These are phyloP conservation scores for Coemansia sp. DNA, from an alignment of 192 early-diverging fungal species.

Conservation along the genomic window DNA sequence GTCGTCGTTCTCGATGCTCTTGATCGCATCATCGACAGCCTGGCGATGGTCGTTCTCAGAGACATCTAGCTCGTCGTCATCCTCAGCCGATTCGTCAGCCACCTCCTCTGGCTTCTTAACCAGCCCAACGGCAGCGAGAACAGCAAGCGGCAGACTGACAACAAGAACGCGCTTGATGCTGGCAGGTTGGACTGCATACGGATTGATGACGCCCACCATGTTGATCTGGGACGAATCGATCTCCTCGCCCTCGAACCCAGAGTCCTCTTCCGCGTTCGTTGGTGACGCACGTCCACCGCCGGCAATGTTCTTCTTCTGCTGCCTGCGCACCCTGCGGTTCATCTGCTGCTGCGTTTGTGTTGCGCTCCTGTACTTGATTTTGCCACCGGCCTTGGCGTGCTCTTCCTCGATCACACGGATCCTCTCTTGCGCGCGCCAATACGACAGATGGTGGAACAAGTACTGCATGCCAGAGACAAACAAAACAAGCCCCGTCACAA, in stretches of 20 bases:
- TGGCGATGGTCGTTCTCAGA: conserved; percentile 7
- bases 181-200: conserved; percentile 45
- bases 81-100: background rate
- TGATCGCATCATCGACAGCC: conserved; percentile 21
- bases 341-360: conserved; percentile 17
- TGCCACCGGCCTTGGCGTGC: conserved; percentile 13
- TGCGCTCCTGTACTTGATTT: background rate
- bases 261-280: conserved; percentile 27
- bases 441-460: conserved; percentile 62
- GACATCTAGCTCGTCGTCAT: conserved; percentile 13
- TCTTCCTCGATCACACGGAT: conserved; percentile 50
- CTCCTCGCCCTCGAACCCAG: conserved; percentile 43
- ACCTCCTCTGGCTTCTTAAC: conserved; percentile 9
- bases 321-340: conserved; percentile 16
- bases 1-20: conserved; percentile 8
- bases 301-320: conserved; percentile 16
- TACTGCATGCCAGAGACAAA: conserved; percentile 68
- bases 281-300: background rate
- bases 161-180: conserved; percentile 34
- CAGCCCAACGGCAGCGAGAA: conserved; percentile 24
- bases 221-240: conserved; percentile 33
- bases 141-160: conserved; percentile 25
- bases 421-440: conserved; percentile 62
- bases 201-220: conserved; percentile 53
- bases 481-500: conserved; percentile 58